phyloP scores from a whole-genome alignment of 2,329 filamentous ascomycete species.

The Triangularia setosa region DNA sequence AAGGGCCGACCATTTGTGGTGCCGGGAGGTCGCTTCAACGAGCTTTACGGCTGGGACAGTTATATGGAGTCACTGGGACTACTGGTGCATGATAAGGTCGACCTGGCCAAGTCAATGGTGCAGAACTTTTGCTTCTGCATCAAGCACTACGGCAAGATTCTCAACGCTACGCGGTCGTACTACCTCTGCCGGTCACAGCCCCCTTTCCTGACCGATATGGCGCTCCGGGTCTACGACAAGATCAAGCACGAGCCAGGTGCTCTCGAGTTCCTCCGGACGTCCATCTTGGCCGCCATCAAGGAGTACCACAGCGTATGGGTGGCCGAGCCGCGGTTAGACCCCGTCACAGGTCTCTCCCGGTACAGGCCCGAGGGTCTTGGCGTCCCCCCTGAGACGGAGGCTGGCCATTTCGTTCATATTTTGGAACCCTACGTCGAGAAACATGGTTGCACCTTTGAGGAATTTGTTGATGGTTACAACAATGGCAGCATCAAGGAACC shows the following conservation, averaged over 20 bases:
- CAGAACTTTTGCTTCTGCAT: slow-evolving; percentile 97
- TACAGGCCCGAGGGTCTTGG: slow-evolving; percentile 81
- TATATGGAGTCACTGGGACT: slow-evolving; percentile 97
- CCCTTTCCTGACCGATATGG: slow-evolving; percentile 96
- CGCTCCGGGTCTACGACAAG: slow-evolving; percentile 85
- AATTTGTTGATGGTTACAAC: slow-evolving; percentile 91
- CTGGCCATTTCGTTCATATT: slow-evolving; percentile 80
- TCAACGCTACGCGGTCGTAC: slow-evolving; percentile 95
- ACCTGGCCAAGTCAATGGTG: slow-evolving; percentile 92
- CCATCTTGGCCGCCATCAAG: slow-evolving; percentile 90
- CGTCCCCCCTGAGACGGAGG: slow-evolving; percentile 88
- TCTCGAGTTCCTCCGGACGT: slow-evolving; percentile 72
- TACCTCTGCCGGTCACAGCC: slow-evolving; percentile 93
- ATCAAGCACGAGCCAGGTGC: slow-evolving; percentile 83
- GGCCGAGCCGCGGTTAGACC: slow-evolving; percentile 71
- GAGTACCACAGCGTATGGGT: slow-evolving; percentile 93
- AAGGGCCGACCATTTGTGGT: slow-evolving; percentile 92
- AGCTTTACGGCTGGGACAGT: slow-evolving; percentile 97
- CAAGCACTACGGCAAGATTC: slow-evolving; percentile 95
- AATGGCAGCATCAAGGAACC: slow-evolving; percentile 70
- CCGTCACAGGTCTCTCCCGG: slow-evolving; percentile 72
- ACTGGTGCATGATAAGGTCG: slow-evolving; percentile 76
- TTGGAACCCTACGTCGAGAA: slow-evolving; percentile 80
- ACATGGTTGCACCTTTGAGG: slow-evolving; percentile 72
- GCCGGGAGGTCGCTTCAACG: slow-evolving; percentile 94